Percentiles rank a stretch among this genome's conserved stretches.
Evolutionary conservation across 202 grass and related monocot species (phyloP).

Genomic region (Digitaria exilis): DNA sequence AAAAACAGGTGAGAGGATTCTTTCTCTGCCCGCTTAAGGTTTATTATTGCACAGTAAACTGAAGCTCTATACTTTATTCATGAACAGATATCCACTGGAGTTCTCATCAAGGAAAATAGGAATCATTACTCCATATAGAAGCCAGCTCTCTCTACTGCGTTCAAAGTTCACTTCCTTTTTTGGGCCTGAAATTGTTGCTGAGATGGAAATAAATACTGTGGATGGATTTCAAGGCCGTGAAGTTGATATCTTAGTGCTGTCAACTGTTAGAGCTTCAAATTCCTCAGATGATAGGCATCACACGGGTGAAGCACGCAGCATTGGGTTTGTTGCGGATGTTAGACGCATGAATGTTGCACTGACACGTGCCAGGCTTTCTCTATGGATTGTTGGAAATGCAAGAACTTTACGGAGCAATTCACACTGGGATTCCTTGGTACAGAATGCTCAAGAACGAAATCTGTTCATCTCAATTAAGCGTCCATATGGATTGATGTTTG

Average conservation of each 20-base stretch:
- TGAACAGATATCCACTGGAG: constrained; percentile 79
- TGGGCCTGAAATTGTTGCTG: constrained; percentile 78
- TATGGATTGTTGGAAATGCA: constrained; percentile 94
- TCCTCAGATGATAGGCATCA: constrained; percentile 45
- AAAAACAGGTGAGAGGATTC: constrained; percentile 70
- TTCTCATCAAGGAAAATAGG: constrained; percentile 77
- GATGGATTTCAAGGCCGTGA: constrained; percentile 99
- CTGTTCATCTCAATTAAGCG: constrained; percentile 61
- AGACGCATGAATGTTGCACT: constrained; percentile 98
- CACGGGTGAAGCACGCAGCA: constrained; percentile 55
- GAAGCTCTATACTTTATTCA: constrained; percentile 42
- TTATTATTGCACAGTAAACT: constrained; percentile 34
- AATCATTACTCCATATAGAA: constrained; percentile 92
- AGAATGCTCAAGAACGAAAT: constrained; percentile 78
- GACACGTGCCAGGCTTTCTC: constrained; percentile 87
- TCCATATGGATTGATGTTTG: constrained; percentile 71
- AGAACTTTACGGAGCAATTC: constrained; percentile 77
- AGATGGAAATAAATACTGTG: constrained; percentile 95
- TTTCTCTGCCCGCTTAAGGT: neutral
- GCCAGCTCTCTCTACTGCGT: constrained; percentile 81
- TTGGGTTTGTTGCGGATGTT: constrained; percentile 98
- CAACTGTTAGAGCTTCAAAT: constrained; percentile 90
- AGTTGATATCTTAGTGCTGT: constrained; percentile 92
- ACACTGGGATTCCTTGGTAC: constrained; percentile 81
- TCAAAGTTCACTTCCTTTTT: constrained; percentile 73